These are phyloP conservation scores for Inonotus hispidus DNA, from an alignment of 1,284 basidiomycete genomes.

Conservation along the genomic window DNA sequence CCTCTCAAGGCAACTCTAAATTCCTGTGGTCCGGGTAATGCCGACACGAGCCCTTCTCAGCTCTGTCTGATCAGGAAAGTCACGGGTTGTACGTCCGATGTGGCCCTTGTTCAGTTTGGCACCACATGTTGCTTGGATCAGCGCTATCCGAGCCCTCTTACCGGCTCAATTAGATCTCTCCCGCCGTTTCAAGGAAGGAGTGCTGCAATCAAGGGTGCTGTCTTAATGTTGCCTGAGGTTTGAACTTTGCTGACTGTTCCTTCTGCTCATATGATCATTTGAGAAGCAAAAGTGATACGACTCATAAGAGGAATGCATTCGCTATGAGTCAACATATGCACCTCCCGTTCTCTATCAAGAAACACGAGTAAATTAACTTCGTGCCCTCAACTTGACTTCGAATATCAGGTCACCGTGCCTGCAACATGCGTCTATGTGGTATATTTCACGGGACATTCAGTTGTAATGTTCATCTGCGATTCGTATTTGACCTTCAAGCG, in stretches of 20 bases:
- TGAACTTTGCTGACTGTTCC: neutral
- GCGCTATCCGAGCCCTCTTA: neutral
- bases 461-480: neutral
- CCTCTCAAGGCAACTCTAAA: too few species aligned
- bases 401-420: neutral
- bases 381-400: neutral
- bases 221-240: neutral
- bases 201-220: neutral
- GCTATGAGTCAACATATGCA: neutral
- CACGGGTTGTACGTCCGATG: neutral
- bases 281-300: neutral
- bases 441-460: too few species aligned
- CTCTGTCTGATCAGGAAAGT: neutral
- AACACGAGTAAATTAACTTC: neutral
- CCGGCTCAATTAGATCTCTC: neutral
- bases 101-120: neutral
- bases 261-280: neutral
- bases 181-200: neutral
- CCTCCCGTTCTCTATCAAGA: neutral
- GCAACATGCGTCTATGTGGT: neutral
- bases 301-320: neutral
- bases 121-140: neutral
- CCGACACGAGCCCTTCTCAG: neutral
- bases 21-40: too few species aligned
- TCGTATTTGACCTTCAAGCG: neutral